phyloP scores from a whole-genome alignment of 345 rosid genomes.

The Linum trigynum region DNA sequence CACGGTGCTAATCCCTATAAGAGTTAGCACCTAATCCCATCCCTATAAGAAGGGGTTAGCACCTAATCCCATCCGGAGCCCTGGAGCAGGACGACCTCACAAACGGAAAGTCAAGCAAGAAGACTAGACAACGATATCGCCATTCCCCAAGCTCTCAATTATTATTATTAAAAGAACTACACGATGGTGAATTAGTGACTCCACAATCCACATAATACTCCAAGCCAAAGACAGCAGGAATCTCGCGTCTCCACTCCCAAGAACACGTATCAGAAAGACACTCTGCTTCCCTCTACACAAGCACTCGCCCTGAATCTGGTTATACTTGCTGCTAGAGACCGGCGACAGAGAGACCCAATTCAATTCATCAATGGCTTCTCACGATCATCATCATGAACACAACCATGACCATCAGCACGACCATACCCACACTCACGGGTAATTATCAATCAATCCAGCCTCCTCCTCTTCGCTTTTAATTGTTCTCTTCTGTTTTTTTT shows the following conservation, averaged over 20 bases:
- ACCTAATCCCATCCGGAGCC: too few species aligned
- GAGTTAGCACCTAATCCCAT: too few species aligned
- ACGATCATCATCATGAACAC: conserved; percentile 15
- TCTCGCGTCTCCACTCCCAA: background rate
- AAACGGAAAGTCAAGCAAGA: background rate
- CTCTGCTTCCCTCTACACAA: too few species aligned
- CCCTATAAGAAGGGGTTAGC: too few species aligned
- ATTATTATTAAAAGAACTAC: too few species aligned
- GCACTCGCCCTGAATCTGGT: too few species aligned
- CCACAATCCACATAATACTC: too few species aligned
- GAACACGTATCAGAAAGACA: background rate
- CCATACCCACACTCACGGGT: conserved; percentile 19
- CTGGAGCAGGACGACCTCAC: too few species aligned
- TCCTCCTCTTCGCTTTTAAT: background rate
- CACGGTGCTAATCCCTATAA: too few species aligned
- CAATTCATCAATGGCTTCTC: background rate
- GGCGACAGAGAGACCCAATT: too few species aligned
- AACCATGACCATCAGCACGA: conserved; percentile 14
- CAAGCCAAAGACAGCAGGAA: background rate
- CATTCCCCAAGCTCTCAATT: background rate
- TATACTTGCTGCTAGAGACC: too few species aligned
- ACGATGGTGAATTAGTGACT: too few species aligned
- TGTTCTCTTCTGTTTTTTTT: background rate
- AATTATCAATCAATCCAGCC: conserved; percentile 1
- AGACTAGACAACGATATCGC: background rate